Evolutionary conservation across 2,329 filamentous ascomycete genomes (phyloP).

Genomic region (Alternaria solani): DNA sequence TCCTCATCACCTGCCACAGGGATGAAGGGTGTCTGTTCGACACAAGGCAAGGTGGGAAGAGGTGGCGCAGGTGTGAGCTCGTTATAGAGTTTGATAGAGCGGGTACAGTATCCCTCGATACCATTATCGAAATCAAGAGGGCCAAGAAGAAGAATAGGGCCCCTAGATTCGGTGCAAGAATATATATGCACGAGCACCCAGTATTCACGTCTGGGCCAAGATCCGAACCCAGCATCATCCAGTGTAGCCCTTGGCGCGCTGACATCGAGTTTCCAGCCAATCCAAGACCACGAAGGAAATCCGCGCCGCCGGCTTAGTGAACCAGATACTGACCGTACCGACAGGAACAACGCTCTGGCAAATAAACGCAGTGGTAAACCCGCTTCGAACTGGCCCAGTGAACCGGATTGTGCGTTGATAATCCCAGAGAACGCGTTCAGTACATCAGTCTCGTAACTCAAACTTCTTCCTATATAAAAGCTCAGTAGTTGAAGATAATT

Average conservation of each 20-base stretch:
- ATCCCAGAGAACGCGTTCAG: background rate
- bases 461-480: background rate
- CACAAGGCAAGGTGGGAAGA: background rate
- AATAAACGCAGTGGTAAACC: background rate
- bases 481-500: background rate
- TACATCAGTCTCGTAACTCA: background rate
- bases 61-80: background rate
- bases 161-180: background rate
- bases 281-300: background rate
- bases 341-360: background rate
- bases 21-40: background rate
- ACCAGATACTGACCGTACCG: rapidly evolving
- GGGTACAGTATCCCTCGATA: background rate
- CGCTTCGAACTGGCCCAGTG: rapidly evolving
- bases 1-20: too few relatives aligned
- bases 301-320: background rate
- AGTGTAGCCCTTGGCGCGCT: rapidly evolving
- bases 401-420: background rate
- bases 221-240: rapidly evolving
- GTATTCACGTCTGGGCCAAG: too few relatives aligned
- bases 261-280: background rate
- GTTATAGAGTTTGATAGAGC: background rate
- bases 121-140: background rate
- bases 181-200: background rate
- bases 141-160: background rate